Base-by-base conservation (phyloP, 257 asterid species). In the Paraleonurus japonicus region DNA sequence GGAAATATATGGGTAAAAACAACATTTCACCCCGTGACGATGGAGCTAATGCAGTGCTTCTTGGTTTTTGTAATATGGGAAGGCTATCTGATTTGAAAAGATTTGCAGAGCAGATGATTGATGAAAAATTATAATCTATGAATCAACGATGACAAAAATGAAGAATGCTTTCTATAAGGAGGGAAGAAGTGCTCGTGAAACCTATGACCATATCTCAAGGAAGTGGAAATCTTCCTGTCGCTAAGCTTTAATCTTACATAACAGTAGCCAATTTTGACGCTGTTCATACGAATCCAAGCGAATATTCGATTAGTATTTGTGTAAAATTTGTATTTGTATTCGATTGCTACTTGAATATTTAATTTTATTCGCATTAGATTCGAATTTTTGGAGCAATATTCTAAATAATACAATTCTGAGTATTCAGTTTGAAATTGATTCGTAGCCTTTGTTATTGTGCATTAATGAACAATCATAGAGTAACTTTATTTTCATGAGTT, bases 31-130 rank as follows among this genome's bases (percentile, higher is more conserved):
- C 96, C 71, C 86, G 87, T 54, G 90, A 87, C 61, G 92, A 83
- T 76, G 71, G 83, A 28, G 96, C 89, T 62, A 89, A 89, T 77
- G 84, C 82, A 1, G 84, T 84, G 79, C 94, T 89, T 71, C 76
- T 82, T 75, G 96, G 96, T 68, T 81, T 89, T 27, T 84, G 92
- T 82, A 69, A 79, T 53, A 16, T 89, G 77, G 83, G 81, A 69
- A 84, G 96, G 76, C 70, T 86, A 20, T 45, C 83, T 0, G 96
- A 89, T 71, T 78, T 87, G 50, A 87, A 77, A 75, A 82, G 87
- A 83, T 85, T 69, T 68, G 85, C 85, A 19, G 94, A 85, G 73
- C 81, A 82, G 79, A 89, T 89, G 89, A 85, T 89, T 58, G 88
- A 80, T 39, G 83, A 81, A 63, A 81, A 75, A 83, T 87, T 53